Base-by-base conservation (phyloP, 169 alveolate genomes). In the Theileria orientalis region DNA sequence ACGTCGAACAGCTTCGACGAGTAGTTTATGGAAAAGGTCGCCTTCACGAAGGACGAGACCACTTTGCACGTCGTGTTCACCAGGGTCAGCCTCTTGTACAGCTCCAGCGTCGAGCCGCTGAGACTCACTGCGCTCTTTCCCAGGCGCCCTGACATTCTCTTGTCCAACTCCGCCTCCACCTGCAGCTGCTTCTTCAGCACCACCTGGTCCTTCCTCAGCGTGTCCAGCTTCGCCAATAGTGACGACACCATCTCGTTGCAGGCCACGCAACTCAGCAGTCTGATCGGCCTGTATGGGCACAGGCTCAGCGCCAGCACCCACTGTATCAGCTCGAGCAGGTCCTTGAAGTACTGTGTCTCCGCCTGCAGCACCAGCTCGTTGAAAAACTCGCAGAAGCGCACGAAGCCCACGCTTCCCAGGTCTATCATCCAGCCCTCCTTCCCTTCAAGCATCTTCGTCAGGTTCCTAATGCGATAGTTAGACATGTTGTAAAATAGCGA, bases 361-460 rank as follows among this genome's bases (percentile, higher is more conserved):
- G 71, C 69, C 32, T 79, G 68, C 14, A 59, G 69, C 7, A 71
- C 71, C 56, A 79, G 47, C 21, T 79, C 76, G 41, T 64, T 64
- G 68, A 79, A 79, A 71, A 79, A 79, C 68, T 79, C 87, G 56
- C 74, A 68, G 73, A 71, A 79, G 0, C 83, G 69, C 49, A 54
- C 25, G 32, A 49, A 79, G 1, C 76, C 83, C 2, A 14, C 35
- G 52, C 61, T 71, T 29, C 83, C 83, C 35, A 79, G 42, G 40
- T 74, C 83, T 30, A 79, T 79, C 47, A 68, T 57, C 87, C 83
- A 72, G n/a, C 87, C 83, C n/a, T 71, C 83, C 23, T 79, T 47
- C 29, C 46, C 69, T 0, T 66, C 77, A 23, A 79, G 63, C 1
- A 59, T 32, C 40, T 41, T 61, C 1, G 66, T 63, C 57, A 79